These are phyloP conservation scores for Gillenia trifoliata DNA, from an alignment of 306 rosid species.

Conservation along the genomic window DNA sequence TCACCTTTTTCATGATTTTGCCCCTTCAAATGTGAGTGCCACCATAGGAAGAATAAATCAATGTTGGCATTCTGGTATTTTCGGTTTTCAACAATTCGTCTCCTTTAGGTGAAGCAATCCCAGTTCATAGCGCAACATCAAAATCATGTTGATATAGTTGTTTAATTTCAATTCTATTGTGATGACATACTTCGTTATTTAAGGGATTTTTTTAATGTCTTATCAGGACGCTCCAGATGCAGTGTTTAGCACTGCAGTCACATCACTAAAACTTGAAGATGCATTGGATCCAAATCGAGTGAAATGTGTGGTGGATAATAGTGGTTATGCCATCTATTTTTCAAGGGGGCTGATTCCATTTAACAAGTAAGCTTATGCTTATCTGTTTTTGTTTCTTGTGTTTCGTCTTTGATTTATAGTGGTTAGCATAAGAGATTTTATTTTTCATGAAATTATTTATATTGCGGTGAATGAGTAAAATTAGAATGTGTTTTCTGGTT, in stretches of 20 bases:
- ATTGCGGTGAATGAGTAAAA: background rate
- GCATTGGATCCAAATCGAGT: conserved; percentile 86
- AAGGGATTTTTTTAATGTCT: conserved; percentile 16
- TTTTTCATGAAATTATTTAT: background rate
- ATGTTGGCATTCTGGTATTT: background rate
- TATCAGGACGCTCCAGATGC: conserved; percentile 93
- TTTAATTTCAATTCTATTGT: background rate
- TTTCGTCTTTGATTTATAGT: background rate
- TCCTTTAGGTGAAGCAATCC: background rate
- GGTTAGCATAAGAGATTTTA: background rate
- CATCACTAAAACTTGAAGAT: conserved; percentile 81
- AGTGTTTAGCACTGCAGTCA: conserved; percentile 97
- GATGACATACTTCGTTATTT: background rate
- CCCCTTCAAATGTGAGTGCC: background rate
- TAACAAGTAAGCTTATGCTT: conserved; percentile 64
- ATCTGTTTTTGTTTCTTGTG: background rate
- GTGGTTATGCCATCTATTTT: conserved; percentile 87
- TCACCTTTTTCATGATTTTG: background rate
- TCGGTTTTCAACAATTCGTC: background rate
- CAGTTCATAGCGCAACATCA: background rate
- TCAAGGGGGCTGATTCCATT: conserved; percentile 91
- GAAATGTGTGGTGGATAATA: conserved; percentile 74
- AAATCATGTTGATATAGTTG: background rate
- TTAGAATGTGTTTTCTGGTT: background rate
- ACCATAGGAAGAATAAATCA: conserved; percentile 1